Conservation (phyloP, 306 rosid species). For the Betula pendula region DNA sequence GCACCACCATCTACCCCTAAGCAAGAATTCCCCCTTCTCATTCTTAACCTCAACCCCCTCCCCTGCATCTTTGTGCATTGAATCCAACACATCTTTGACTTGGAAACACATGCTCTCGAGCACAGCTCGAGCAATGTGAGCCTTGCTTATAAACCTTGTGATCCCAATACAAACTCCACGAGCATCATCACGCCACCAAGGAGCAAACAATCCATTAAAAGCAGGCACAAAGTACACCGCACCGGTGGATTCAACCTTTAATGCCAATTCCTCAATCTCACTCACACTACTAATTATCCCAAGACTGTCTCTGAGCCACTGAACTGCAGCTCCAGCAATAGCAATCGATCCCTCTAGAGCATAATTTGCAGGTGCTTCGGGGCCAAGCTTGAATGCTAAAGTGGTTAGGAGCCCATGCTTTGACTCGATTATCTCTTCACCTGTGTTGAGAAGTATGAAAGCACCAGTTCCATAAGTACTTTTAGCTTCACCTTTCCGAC, state of each 20-base stretch:
- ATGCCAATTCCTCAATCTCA: conserved; percentile 76
- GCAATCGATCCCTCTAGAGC: conserved; percentile 96
- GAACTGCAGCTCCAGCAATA: conserved; percentile 97
- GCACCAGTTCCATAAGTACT: conserved; percentile 96
- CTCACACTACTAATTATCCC: conserved; percentile 59
- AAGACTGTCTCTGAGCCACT: conserved; percentile 91
- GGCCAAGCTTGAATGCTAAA: conserved; percentile 83
- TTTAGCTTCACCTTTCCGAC: conserved; percentile 82
- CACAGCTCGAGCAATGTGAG: conserved; percentile 87
- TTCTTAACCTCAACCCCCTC: conserved; percentile 33
- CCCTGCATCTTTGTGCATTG: conserved; percentile 73
- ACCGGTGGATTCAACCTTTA: conserved; percentile 56
- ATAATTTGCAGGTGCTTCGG: conserved; percentile 57
- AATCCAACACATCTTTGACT: conserved; percentile 83
- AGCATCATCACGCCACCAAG: conserved; percentile 99
- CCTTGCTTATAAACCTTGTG: conserved; percentile 75
- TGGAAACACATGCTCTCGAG: conserved; percentile 93
- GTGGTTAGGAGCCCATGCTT: conserved; percentile 80
- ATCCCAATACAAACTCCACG: conserved; percentile 85
- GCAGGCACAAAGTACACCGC: conserved; percentile 95
- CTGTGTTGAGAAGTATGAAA: conserved; percentile 83
- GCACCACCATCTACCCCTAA: conserved; percentile 95
- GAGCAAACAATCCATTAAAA: conserved; percentile 88
- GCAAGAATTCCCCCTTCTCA: conserved; percentile 51
- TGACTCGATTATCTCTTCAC: conserved; percentile 56